Evolutionary conservation across 495 filamentous ascomycete species (phyloP).

Genomic region (Daldinia loculata): DNA sequence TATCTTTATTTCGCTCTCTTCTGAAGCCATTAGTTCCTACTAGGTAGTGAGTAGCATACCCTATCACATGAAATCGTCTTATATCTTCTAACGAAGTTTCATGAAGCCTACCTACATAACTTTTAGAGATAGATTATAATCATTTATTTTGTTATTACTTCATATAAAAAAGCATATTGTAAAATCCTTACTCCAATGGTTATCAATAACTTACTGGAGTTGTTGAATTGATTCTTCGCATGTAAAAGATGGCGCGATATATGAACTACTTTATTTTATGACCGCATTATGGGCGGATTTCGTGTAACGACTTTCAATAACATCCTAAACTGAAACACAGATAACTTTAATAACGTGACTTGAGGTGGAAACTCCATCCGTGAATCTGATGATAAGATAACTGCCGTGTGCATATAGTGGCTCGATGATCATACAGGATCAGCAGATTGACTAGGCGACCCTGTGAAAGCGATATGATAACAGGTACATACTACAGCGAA

Average conservation of each 20-base stretch:
- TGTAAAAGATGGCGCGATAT: neutral
- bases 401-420: slow-evolving; percentile 12
- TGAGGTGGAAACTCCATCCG: neutral
- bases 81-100: neutral
- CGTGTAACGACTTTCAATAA: neutral
- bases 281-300: neutral
- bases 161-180: too few relatives aligned
- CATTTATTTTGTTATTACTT: too few relatives aligned
- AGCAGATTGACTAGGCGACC: slow-evolving; percentile 17
- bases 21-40: too few relatives aligned
- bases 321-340: neutral
- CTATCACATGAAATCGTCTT: neutral
- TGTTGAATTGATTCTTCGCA: neutral
- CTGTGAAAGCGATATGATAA: neutral
- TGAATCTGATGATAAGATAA: neutral
- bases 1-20: neutral
- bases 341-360: neutral
- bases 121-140: too few relatives aligned
- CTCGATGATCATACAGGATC: slow-evolving; percentile 21
- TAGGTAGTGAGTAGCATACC: too few relatives aligned
- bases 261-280: neutral
- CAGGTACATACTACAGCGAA: neutral
- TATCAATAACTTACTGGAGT: too few relatives aligned
- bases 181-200: too few relatives aligned
- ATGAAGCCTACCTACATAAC: too few relatives aligned